Conservation (phyloP, 108 stramenopile species). For the Nitzschia sp. region DNA sequence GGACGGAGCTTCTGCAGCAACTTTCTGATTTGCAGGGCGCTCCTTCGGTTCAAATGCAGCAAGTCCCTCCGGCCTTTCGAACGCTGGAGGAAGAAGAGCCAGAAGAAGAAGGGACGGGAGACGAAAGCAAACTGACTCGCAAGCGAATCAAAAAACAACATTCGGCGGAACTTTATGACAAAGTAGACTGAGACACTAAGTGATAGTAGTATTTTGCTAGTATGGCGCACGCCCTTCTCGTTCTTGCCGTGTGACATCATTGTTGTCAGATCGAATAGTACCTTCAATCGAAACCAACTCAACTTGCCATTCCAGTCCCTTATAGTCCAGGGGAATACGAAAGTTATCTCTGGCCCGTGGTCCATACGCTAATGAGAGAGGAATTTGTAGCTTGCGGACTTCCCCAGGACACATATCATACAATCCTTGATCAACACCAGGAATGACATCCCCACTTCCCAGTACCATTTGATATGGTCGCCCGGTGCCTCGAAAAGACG, state of each 20-base stretch:
- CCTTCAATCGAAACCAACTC: constrained; percentile 43
- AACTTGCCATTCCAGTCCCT: constrained; percentile 46
- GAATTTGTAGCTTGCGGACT: constrained; percentile 41
- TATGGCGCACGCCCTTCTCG: constrained; percentile 5
- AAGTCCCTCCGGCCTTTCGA: constrained; percentile 86
- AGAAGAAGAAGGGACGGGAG: constrained; percentile 26
- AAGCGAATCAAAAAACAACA: constrained; percentile 52
- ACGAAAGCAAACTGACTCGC: constrained; percentile 1
- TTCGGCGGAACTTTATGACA: constrained; percentile 59
- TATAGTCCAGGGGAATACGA: constrained; percentile 39
- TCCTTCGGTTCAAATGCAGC: constrained; percentile 91
- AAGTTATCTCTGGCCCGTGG: constrained; percentile 38
- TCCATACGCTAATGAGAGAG: constrained; percentile 51
- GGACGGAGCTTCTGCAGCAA: constrained; percentile 81
- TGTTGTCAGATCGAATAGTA: constrained; percentile 36
- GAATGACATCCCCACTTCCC: constrained; percentile 56
- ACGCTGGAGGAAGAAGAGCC: constrained; percentile 44
- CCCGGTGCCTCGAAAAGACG: constrained; percentile 55
- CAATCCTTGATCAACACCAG: constrained; percentile 61
- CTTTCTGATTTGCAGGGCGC: constrained; percentile 85
- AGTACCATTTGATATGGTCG: constrained; percentile 62
- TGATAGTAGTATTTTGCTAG: not conserved
- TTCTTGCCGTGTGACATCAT: constrained; percentile 23
- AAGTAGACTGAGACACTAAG: constrained; percentile 38
- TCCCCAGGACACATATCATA: constrained; percentile 72